Evolutionary conservation across 2,329 filamentous ascomycete genomes (phyloP).

Genomic region (Fusarium falciforme): DNA sequence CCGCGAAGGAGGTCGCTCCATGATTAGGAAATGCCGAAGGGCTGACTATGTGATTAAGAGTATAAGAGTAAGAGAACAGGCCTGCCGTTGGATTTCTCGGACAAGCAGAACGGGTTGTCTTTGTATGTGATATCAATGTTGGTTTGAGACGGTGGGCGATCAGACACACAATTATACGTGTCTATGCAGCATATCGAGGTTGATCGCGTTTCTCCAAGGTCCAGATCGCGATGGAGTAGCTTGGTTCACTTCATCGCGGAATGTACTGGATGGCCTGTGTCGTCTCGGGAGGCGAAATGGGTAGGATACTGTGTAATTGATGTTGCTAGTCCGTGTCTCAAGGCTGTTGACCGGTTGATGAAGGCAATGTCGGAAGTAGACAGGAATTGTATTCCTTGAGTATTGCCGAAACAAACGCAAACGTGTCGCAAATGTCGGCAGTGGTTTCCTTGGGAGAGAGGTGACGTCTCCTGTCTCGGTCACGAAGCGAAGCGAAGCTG

Average conservation of each 20-base stretch:
- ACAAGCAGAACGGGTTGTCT: background rate
- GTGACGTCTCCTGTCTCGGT: background rate
- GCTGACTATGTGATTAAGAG: background rate
- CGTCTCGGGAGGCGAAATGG: constrained; percentile 26
- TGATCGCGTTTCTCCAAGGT: constrained; percentile 19
- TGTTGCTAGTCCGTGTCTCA: constrained; percentile 13
- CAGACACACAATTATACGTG: background rate
- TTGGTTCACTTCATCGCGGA: constrained; percentile 35
- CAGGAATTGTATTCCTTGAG: background rate
- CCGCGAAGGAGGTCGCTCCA: constrained; percentile 48
- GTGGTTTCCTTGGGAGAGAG: background rate
- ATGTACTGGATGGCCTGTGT: constrained; percentile 7
- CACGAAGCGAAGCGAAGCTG: background rate
- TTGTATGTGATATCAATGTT: constrained; percentile 1
- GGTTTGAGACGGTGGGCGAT: background rate
- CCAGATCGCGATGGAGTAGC: constrained; percentile 19
- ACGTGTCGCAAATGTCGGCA: constrained; percentile 16
- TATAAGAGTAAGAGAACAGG: background rate
- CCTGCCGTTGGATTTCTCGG: constrained; percentile 5
- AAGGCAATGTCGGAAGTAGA: background rate
- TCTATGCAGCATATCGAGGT: constrained; percentile 19
- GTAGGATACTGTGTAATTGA: constrained; percentile 17
- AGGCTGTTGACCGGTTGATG: constrained; percentile 7
- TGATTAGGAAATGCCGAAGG: constrained; percentile 20
- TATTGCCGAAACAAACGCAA: constrained; percentile 1